phyloP scores from a whole-genome alignment of 352 stramenopile species.

The Globisporangium apiculatum region DNA sequence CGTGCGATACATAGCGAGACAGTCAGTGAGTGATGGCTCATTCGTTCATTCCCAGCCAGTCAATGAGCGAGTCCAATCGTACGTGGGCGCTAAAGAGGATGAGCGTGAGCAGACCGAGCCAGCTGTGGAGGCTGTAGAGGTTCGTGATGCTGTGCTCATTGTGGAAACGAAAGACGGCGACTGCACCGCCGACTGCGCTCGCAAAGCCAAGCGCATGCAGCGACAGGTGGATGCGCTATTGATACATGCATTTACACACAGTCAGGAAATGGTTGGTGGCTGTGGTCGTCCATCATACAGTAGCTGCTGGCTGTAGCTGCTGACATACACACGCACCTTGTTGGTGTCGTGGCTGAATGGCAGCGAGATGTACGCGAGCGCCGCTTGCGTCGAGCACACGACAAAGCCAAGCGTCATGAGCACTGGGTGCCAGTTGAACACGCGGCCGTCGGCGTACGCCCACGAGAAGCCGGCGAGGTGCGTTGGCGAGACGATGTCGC shows the following conservation, averaged over 20 bases:
- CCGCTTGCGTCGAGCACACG: conserved; percentile 65
- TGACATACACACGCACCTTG: conserved; percentile 27
- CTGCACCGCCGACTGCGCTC: conserved; percentile 41
- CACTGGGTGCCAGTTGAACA: conserved; percentile 87
- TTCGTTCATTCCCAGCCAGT: too few relatives aligned
- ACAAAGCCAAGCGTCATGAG: conserved; percentile 84
- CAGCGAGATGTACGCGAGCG: conserved; percentile 58
- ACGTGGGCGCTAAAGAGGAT: conserved; percentile 49
- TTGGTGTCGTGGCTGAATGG: conserved; percentile 61
- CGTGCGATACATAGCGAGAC: neutral
- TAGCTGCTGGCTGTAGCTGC: neutral
- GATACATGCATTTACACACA: too few relatives aligned
- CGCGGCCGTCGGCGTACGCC: conserved; percentile 38
- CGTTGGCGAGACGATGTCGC: conserved; percentile 32
- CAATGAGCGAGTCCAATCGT: conserved; percentile 3
- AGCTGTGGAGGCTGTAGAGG: conserved; percentile 85
- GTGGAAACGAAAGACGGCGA: conserved; percentile 84
- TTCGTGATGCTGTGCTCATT: conserved; percentile 84
- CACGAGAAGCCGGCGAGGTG: conserved; percentile 67
- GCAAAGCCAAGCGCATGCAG: conserved; percentile 61
- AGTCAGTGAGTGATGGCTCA: neutral
- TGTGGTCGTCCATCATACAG: too few relatives aligned
- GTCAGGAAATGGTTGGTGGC: too few relatives aligned
- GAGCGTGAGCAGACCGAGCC: conserved; percentile 63
- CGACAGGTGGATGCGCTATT: conserved; percentile 57